A percentile compares a stretch with the other conserved stretches of the same genome.
These are phyloP conservation scores for Cercospora zeae-maydis DNA, from an alignment of 2,329 filamentous ascomycete genomes.

Conservation along the genomic window DNA sequence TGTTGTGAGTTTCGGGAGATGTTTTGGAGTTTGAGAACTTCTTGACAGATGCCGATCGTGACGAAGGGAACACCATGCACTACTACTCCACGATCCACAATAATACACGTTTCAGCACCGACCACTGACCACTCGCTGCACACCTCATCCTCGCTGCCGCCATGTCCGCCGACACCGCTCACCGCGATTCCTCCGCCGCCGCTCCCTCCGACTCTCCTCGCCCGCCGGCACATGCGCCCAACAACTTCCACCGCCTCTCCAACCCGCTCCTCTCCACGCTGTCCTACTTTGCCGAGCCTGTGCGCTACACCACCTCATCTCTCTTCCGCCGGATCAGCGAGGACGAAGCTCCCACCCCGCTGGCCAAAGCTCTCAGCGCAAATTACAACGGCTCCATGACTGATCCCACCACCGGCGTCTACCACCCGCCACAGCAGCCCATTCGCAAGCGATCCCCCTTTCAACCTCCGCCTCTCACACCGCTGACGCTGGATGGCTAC, in stretches of 20 bases:
- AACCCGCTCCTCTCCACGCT: constrained; percentile 30
- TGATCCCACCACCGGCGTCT: constrained; percentile 49
- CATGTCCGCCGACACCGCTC: constrained; percentile 1
- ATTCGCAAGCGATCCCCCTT: constrained; percentile 70
- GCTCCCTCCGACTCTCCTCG: constrained; percentile 4
- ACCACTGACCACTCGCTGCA: neutral
- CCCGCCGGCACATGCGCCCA: constrained; percentile 7
- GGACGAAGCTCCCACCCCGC: constrained; percentile 41
- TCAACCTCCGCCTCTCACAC: constrained; percentile 82
- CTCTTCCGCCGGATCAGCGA: constrained; percentile 47
- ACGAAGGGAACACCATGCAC: constrained; percentile 1
- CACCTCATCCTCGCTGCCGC: neutral
- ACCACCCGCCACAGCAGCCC: constrained; percentile 48
- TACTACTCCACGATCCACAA: neutral
- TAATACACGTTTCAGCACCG: neutral
- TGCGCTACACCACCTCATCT: constrained; percentile 48
- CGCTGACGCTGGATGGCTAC: constrained; percentile 68
- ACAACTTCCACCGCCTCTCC: constrained; percentile 4
- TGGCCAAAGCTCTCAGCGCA: constrained; percentile 37
- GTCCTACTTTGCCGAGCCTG: constrained; percentile 49
- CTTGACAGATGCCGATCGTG: neutral
- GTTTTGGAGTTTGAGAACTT: neutral
- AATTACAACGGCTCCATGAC: constrained; percentile 41
- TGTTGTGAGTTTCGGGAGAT: neutral
- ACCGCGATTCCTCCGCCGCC: constrained; percentile 5